A percentile compares a stretch with the other conserved stretches of the same genome.
These are phyloP conservation scores for Tetraselmis striata DNA, from an alignment of 139 green algal genomes.

Conservation along the genomic window DNA sequence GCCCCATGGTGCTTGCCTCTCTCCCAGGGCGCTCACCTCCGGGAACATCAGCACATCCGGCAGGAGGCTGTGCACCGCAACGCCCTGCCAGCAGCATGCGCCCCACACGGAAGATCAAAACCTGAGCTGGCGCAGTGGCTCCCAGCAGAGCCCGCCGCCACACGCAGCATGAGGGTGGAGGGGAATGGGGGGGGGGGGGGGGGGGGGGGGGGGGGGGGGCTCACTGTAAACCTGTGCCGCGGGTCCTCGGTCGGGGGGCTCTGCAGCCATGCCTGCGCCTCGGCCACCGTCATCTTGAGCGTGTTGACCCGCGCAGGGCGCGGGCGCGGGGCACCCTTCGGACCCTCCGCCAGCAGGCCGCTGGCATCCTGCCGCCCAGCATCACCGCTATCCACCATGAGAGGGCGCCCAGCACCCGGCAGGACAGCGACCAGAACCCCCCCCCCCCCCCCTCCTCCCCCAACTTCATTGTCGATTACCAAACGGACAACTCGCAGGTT, in stretches of 20 bases:
- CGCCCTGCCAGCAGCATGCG: not conserved
- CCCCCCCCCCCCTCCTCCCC: too few relatives aligned
- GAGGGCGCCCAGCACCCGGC: too few relatives aligned
- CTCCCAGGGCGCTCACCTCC: not conserved
- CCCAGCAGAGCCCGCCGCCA: too few relatives aligned
- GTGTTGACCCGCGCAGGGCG: slow-evolving; percentile 67
- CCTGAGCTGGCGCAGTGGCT: not conserved
- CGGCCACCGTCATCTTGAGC: slow-evolving; percentile 48
- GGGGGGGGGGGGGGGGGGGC: too few relatives aligned
- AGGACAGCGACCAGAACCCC: too few relatives aligned
- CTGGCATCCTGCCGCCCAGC: not conserved
- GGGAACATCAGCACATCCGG: slow-evolving; percentile 79
- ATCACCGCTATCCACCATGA: not conserved
- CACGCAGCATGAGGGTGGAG: not conserved
- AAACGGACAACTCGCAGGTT: too few relatives aligned
- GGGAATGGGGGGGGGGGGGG: not conserved
- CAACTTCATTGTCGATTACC: too few relatives aligned
- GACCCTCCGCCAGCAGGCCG: slow-evolving; percentile 19
- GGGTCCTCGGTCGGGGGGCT: slow-evolving; percentile 6
- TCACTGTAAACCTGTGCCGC: not conserved
- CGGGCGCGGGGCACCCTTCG: slow-evolving; percentile 23
- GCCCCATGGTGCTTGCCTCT: too few relatives aligned
- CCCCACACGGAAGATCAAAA: not conserved
- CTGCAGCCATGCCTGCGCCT: slow-evolving; percentile 48
- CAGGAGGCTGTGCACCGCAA: slow-evolving; percentile 49